Evolutionary conservation across 768 basidiomycete genomes (phyloP).

Genomic region (Strobilomyces confusus): DNA sequence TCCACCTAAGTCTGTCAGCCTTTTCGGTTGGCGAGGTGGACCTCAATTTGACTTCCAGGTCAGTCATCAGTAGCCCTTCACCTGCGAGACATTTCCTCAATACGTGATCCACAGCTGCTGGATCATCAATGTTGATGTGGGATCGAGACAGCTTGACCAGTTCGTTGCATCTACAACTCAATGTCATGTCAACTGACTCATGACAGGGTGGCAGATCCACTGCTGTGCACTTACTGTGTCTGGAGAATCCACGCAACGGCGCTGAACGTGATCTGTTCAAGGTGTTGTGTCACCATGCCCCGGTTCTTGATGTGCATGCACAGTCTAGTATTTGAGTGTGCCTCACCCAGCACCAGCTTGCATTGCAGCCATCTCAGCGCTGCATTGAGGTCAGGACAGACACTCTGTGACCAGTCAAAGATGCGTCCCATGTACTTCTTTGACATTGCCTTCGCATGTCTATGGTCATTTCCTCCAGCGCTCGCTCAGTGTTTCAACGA

Average conservation of each 20-base stretch:
- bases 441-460: too few species aligned
- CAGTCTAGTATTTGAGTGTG: too few species aligned
- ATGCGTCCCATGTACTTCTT: too few species aligned
- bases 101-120: not conserved
- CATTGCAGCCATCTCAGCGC: too few species aligned
- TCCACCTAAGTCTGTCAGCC: constrained; percentile 24
- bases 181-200: not conserved
- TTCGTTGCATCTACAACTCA: constrained; percentile 29
- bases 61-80: constrained; percentile 1
- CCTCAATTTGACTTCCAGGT: constrained; percentile 16
- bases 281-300: not conserved
- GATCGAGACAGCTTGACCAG: constrained; percentile 20
- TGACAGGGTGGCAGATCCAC: too few species aligned
- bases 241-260: not conserved
- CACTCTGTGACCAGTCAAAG: too few species aligned
- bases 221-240: not conserved
- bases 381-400: too few species aligned
- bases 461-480: too few species aligned
- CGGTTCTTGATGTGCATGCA: too few species aligned
- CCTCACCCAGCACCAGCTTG: too few species aligned
- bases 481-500: too few species aligned
- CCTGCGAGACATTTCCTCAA: constrained; percentile 1
- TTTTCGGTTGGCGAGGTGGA: constrained; percentile 20
- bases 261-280: not conserved
- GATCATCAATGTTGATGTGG: constrained; percentile 14